Conservation (phyloP, 2,329 filamentous ascomycete genomes). For the Paracoccidioides brasiliensis region DNA sequence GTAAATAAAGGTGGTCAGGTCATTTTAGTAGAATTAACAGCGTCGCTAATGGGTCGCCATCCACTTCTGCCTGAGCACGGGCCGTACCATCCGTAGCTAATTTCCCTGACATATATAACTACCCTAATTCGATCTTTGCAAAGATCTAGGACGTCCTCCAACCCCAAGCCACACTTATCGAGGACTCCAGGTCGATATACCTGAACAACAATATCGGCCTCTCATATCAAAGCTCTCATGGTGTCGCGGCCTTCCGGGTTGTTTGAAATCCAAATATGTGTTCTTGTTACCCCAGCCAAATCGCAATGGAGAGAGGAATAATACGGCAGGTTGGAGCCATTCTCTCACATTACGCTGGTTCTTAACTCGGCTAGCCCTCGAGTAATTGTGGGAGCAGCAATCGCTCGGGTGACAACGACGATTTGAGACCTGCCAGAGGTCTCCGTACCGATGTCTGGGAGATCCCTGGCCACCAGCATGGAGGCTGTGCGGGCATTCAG, state of each 20-base stretch:
- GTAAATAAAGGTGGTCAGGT: too few relatives aligned
- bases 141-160: conserved; percentile 30
- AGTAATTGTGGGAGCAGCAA: conserved; percentile 36
- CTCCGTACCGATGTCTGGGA: conserved; percentile 21
- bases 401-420: conserved; percentile 37
- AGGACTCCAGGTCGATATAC: conserved; percentile 39
- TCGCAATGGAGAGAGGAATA: conserved; percentile 32
- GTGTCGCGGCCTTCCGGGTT: conserved; percentile 27
- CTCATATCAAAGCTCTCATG: conserved; percentile 30
- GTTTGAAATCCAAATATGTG: conserved; percentile 31
- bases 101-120: conserved; percentile 38
- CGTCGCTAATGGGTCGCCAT: conserved; percentile 42
- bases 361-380: conserved; percentile 34
- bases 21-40: neutral
- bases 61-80: conserved; percentile 35
- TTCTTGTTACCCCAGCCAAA: conserved; percentile 41
- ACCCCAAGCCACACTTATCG: conserved; percentile 35
- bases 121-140: conserved; percentile 30
- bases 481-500: conserved; percentile 16
- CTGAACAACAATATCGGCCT: conserved; percentile 40
- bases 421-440: conserved; percentile 37
- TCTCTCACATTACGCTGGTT: conserved; percentile 25
- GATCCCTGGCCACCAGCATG: conserved; percentile 32
- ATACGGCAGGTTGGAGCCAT: conserved; percentile 28
- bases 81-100: conserved; percentile 42